Evolutionary conservation across 805 yeast species (phyloP).

Genomic region (Wickerhamiella alocasiicola): DNA sequence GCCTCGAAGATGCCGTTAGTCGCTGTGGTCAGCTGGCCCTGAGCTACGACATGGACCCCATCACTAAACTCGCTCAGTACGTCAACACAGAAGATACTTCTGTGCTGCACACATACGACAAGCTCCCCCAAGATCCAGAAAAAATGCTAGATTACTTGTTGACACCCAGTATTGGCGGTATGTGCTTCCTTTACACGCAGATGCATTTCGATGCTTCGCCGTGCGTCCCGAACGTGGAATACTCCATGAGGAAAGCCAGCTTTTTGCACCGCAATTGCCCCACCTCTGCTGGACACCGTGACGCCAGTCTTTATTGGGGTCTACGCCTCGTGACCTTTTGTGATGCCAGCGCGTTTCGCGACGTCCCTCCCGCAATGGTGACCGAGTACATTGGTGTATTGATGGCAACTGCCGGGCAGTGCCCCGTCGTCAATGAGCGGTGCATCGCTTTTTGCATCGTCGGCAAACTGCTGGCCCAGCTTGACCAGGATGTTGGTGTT

Average conservation of each 20-base stretch:
- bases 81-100: constrained; percentile 14
- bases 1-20: constrained; percentile 27
- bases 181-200: constrained; percentile 26
- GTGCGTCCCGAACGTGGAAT: background rate
- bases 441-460: constrained; percentile 45
- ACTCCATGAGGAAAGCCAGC: constrained; percentile 1
- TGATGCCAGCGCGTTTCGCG: constrained; percentile 20
- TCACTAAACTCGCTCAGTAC: constrained; percentile 14
- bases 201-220: constrained; percentile 22
- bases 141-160: constrained; percentile 17
- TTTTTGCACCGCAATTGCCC: constrained; percentile 3
- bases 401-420: constrained; percentile 29
- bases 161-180: constrained; percentile 26
- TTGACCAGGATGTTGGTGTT: constrained; percentile 46
- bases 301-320: constrained; percentile 28
- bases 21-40: constrained; percentile 40
- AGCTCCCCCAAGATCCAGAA: constrained; percentile 25
- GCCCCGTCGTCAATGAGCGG: constrained; percentile 22
- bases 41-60: constrained; percentile 55
- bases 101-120: constrained; percentile 8
- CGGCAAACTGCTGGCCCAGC: constrained; percentile 46
- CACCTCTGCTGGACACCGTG: constrained; percentile 24
- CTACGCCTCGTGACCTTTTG: constrained; percentile 23
- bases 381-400: constrained; percentile 33
- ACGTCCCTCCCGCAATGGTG: constrained; percentile 27